Evolutionary conservation across 305 asterid species (phyloP).

Genomic region (Solanum chacoense): DNA sequence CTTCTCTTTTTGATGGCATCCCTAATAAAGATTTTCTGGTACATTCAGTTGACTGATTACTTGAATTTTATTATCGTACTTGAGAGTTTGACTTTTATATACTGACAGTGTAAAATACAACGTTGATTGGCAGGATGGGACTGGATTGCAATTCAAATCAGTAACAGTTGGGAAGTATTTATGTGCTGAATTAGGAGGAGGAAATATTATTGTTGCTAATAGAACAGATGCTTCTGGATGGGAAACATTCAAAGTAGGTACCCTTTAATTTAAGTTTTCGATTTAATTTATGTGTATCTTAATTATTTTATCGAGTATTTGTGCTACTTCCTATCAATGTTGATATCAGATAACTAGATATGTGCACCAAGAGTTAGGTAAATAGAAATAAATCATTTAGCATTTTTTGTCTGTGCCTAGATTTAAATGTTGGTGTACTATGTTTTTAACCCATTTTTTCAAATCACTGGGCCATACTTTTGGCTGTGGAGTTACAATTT

Average conservation of each 20-base stretch:
- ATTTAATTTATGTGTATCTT: not conserved
- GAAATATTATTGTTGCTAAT: slow-evolving; percentile 51
- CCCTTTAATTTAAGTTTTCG: not conserved
- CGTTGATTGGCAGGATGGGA: slow-evolving; percentile 43
- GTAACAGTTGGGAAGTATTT: slow-evolving; percentile 45
- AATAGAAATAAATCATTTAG: not conserved
- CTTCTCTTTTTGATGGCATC: slow-evolving; percentile 54
- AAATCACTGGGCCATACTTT: not conserved
- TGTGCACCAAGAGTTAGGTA: not conserved
- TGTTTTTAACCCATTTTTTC: not conserved
- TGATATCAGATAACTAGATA: not conserved
- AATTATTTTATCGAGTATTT: not conserved
- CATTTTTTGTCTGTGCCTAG: not conserved
- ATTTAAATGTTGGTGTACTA: not conserved
- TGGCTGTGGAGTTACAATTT: not conserved
- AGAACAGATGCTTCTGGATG: slow-evolving; percentile 57
- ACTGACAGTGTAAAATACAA: not conserved
- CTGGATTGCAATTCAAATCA: slow-evolving; percentile 48
- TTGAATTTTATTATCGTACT: not conserved
- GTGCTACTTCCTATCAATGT: not conserved
- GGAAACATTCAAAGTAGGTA: slow-evolving; percentile 62
- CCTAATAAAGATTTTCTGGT: slow-evolving; percentile 61
- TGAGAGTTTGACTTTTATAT: not conserved
- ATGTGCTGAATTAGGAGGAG: slow-evolving; percentile 68
- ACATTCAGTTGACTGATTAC: not conserved